phyloP scores from a whole-genome alignment of 208 protist genomes.

The Leishmania turanica region DNA sequence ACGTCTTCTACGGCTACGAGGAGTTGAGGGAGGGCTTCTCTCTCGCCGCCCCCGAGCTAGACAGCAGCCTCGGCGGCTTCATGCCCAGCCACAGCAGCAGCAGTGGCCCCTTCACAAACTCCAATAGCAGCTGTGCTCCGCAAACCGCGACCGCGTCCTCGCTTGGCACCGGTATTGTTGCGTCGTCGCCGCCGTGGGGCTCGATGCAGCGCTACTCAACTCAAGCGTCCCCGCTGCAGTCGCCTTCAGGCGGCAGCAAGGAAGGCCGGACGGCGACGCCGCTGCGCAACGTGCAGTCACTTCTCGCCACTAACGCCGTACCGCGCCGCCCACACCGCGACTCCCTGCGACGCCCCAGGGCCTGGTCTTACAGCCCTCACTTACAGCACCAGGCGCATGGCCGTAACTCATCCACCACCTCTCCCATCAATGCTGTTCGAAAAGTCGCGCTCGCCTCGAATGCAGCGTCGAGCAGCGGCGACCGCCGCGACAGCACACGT shows the following conservation, averaged over 20 bases:
- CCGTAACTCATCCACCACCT: not conserved
- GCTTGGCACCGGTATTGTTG: not conserved
- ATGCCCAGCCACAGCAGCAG: not conserved
- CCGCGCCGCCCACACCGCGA: not conserved
- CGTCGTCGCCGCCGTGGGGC: not conserved
- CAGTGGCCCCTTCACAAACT: conserved; percentile 1
- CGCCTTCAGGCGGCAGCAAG: conserved; percentile 12
- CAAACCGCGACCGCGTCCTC: conserved; percentile 4
- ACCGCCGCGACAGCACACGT: not conserved
- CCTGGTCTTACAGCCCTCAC: not conserved
- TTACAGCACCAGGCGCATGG: not conserved
- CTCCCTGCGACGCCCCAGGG: not conserved
- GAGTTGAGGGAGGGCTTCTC: conserved; percentile 27
- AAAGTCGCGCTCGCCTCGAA: not conserved
- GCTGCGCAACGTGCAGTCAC: not conserved
- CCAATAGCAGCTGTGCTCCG: not conserved
- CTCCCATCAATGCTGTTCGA: not conserved
- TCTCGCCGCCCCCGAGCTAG: not conserved
- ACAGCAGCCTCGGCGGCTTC: not conserved
- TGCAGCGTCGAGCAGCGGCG: not conserved
- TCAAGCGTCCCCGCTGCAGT: not conserved
- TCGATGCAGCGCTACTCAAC: not conserved
- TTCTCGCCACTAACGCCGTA: not conserved
- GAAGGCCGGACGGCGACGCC: conserved; percentile 5
- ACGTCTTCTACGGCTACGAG: conserved; percentile 28